Conservation (phyloP, 106 monocot species). For the Apostasia shenzhenica region DNA sequence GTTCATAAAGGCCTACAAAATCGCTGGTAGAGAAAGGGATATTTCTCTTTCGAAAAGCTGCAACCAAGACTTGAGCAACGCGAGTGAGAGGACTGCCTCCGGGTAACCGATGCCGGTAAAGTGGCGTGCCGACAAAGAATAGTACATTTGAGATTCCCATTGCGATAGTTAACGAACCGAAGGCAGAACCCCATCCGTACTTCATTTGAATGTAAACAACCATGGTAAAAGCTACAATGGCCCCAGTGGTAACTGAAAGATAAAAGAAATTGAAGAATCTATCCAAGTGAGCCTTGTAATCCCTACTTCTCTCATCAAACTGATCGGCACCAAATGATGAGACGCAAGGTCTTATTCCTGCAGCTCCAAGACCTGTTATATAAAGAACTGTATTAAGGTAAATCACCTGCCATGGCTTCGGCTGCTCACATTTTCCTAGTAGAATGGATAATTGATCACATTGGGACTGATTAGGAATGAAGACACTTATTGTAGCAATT, state of each 20-base stretch:
- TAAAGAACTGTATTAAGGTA: slow-evolving; percentile 75
- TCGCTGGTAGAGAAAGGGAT: slow-evolving; percentile 43
- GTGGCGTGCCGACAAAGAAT: slow-evolving; percentile 75
- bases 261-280: slow-evolving; percentile 92
- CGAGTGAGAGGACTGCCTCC: slow-evolving; percentile 89
- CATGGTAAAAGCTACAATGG: slow-evolving; percentile 74
- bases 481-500: slow-evolving; percentile 43
- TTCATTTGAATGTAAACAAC: slow-evolving; percentile 83
- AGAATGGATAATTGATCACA: slow-evolving; percentile 68
- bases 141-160: slow-evolving; percentile 74
- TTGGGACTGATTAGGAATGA: slow-evolving; percentile 48
- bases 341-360: slow-evolving; percentile 90
- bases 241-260: slow-evolving; percentile 81
- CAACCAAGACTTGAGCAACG: slow-evolving; percentile 76
- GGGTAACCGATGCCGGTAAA: slow-evolving; percentile 71
- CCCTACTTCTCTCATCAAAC: slow-evolving; percentile 59
- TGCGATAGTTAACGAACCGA: slow-evolving; percentile 70
- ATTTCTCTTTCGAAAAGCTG: slow-evolving; percentile 71
- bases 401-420: slow-evolving; percentile 83
- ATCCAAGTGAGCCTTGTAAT: slow-evolving; percentile 64
- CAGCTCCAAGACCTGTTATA: slow-evolving; percentile 70
- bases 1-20: slow-evolving; percentile 56
- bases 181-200: slow-evolving; percentile 81
- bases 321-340: slow-evolving; percentile 96
- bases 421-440: slow-evolving; percentile 61